Percentiles rank a stretch among this genome's conserved stretches.
Evolutionary conservation across 169 alveolate species (phyloP).

Genomic region (Cyclospora cayetanensis): DNA sequence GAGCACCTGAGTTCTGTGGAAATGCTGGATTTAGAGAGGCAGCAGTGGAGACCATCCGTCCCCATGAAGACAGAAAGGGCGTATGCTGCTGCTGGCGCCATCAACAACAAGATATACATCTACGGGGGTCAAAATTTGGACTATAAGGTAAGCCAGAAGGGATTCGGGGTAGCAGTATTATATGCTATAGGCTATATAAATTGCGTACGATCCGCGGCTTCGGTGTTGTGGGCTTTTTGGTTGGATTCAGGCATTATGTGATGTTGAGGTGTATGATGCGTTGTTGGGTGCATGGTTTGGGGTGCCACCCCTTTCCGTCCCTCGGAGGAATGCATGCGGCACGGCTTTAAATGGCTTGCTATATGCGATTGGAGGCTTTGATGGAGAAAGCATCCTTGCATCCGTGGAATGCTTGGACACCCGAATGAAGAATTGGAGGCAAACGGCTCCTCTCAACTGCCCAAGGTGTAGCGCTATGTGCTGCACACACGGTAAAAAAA

Average conservation of each 20-base stretch:
- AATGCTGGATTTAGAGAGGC: conserved; percentile 85
- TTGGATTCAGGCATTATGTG: conserved; percentile 85
- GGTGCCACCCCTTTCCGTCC: conserved; percentile 82
- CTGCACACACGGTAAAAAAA: conserved; percentile 76
- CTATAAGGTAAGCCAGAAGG: conserved; percentile 78
- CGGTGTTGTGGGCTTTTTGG: not conserved
- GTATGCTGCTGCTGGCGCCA: conserved; percentile 41
- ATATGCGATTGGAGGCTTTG: conserved; percentile 88
- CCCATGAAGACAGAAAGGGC: conserved; percentile 87
- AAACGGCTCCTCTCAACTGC: conserved; percentile 84
- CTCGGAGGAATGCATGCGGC: conserved; percentile 87
- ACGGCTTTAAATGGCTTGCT: conserved; percentile 76
- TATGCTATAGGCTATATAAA: not conserved
- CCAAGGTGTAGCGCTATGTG: conserved; percentile 90
- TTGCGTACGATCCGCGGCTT: not conserved
- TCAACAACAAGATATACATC: conserved; percentile 84
- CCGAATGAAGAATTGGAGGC: conserved; percentile 88
- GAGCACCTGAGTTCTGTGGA: conserved; percentile 85
- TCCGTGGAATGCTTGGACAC: conserved; percentile 85
- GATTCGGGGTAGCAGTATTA: not conserved
- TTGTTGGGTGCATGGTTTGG: conserved; percentile 87
- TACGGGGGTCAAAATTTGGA: conserved; percentile 92
- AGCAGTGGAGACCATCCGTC: conserved; percentile 89
- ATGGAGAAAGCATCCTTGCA: conserved; percentile 82
- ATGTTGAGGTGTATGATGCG: conserved; percentile 90